Base-by-base conservation (phyloP, 192 early-diverging fungal species). In the Coemansia sp. region DNA sequence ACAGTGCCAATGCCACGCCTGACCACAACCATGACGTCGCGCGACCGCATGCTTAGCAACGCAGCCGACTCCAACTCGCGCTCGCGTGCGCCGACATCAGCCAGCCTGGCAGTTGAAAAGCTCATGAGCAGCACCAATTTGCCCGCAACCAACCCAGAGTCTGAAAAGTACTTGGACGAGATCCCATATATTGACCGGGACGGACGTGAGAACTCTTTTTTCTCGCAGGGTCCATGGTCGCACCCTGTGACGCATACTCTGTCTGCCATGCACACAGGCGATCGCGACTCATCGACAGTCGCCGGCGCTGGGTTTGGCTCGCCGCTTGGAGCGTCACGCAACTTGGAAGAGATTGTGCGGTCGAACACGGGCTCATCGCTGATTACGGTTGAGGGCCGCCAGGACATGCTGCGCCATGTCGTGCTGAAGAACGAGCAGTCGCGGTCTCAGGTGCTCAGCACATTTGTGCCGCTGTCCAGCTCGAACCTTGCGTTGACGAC, bases 171-270 rank as follows among this genome's bases (percentile, higher is more conserved):
- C 35, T 64, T 81, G 10, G 53, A 68, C 24, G 60, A 57, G 9
- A 81, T 75, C 9, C 78, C 78, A 23, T 81, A 81, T 38, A 81
- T 81, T 15, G 78, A 81, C 49, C 68, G 78, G 49, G 62, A 67
- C 19, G 45, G 50, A 1, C 69, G 72, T 37, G 78, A 81, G 29
- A 75, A 75, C 43, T 81, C 78, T 56, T 72, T 64, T 50, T 81
- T 81, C 56, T 61, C 72, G 52, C 59, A 69, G 32, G 78, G 78
- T 5, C 78, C 78, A 7, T 81, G 78, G 78, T 55, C 66, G 2
- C 67, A 72, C 35, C 76, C 69, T 12, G 64, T 73, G 21, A 67
- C 70, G 5, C 39, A 55, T 7, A 50, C 60, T 0, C 17, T 37
- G 12, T 24, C 38, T 4, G 27, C 64, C n/a, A 14, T 21, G 53